Percentiles rank a stretch among this genome's conserved stretches.
Evolutionary conservation across 176 grass and related monocot species (phyloP).

Genomic region (Hsuehochloa calcarea): DNA sequence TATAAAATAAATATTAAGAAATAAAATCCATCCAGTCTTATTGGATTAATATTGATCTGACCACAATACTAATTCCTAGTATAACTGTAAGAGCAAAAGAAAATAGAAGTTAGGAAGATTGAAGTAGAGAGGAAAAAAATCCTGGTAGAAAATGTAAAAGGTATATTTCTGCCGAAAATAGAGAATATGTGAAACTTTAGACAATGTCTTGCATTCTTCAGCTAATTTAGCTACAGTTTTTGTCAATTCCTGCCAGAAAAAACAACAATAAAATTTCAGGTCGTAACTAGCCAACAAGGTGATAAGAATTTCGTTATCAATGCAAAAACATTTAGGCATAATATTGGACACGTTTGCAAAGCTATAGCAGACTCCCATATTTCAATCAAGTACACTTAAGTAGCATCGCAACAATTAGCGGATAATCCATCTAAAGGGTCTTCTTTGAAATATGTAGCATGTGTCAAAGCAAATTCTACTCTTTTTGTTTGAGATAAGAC

Average conservation of each 20-base stretch:
- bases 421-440: neutral
- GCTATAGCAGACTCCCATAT: neutral
- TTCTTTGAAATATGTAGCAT: neutral
- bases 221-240: slow-evolving; percentile 87
- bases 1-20: neutral
- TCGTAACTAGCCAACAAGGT: neutral
- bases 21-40: neutral
- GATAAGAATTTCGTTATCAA: neutral
- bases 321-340: neutral
- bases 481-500: slow-evolving; percentile 6
- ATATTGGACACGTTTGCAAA: slow-evolving; percentile 12
- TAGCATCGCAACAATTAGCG: neutral
- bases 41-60: neutral
- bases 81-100: neutral
- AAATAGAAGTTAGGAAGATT: neutral
- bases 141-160: neutral
- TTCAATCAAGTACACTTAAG: neutral
- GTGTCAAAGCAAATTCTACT: neutral
- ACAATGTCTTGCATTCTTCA: slow-evolving; percentile 87
- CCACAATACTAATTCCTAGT: neutral
- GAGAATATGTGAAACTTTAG: neutral
- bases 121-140: neutral
- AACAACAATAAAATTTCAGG: slow-evolving; percentile 26
- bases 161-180: neutral
- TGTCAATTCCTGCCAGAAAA: slow-evolving; percentile 62